Evolutionary conservation across 1,139 yeast genomes (phyloP).

Genomic region (Scheffersomyces quercinus): DNA sequence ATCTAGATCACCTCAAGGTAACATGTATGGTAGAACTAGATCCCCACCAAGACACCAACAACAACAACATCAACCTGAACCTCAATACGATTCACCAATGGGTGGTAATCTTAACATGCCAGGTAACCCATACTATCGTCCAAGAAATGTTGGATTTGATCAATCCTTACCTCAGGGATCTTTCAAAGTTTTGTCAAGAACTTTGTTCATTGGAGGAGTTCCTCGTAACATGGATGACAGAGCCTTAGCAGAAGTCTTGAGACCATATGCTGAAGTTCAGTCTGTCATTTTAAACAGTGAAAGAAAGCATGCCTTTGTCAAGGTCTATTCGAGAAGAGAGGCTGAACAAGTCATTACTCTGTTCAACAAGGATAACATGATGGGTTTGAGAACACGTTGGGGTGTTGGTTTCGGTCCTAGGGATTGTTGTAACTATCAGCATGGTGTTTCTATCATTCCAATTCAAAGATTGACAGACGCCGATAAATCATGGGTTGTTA

Average conservation of each 20-base stretch:
- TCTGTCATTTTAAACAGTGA: constrained; percentile 84
- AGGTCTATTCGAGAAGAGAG: constrained; percentile 91
- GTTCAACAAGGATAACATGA: constrained; percentile 51
- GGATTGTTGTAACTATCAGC: constrained; percentile 94
- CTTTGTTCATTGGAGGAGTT: constrained; percentile 92
- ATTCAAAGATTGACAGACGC: constrained; percentile 88
- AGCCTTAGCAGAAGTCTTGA: constrained; percentile 63
- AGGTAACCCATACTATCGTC: constrained; percentile 72
- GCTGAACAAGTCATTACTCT: constrained; percentile 76
- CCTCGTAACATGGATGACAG: constrained; percentile 79
- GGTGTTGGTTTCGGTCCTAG: constrained; percentile 99
- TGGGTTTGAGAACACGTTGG: constrained; percentile 85
- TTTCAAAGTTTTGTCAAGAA: constrained; percentile 82
- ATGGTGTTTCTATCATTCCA: constrained; percentile 87
- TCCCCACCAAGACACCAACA: constrained; percentile 30
- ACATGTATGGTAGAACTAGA: constrained; percentile 26
- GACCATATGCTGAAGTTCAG: constrained; percentile 95
- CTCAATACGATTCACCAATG: constrained; percentile 1
- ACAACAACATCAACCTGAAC: constrained; percentile 7
- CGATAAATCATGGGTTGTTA: constrained; percentile 83
- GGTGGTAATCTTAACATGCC: constrained; percentile 63
- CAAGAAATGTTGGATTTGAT: constrained; percentile 70
- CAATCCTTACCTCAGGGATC: constrained; percentile 74
- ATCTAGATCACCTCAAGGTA: constrained; percentile 56
- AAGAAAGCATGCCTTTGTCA: constrained; percentile 93